Conservation (phyloP, 495 filamentous ascomycete genomes). For the Xylaria bambusicola region DNA sequence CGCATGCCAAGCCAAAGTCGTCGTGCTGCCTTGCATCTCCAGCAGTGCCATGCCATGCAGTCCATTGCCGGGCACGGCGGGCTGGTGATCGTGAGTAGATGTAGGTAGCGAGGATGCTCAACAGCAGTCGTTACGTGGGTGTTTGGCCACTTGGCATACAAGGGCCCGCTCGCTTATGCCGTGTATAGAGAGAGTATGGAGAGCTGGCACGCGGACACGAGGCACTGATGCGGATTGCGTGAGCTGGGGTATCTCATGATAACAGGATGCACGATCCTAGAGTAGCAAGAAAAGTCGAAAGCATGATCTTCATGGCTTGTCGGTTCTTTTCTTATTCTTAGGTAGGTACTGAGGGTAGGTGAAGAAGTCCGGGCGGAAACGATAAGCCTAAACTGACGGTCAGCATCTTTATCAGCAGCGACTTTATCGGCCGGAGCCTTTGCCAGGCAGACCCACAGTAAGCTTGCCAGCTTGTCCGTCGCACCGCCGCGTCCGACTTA, state of each 20-base stretch:
- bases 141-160: constrained; percentile 5
- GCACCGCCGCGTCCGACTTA: too few relatives aligned
- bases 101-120: too few relatives aligned
- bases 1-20: constrained; percentile 13
- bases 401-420: neutral
- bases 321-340: too few relatives aligned
- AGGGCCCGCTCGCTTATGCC: constrained; percentile 1
- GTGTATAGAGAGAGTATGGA: neutral
- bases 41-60: neutral
- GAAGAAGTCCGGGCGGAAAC: neutral
- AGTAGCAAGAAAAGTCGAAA: too few relatives aligned
- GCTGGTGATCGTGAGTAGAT: neutral
- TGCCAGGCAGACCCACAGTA: neutral
- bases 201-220: constrained; percentile 5
- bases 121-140: neutral
- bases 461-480: neutral
- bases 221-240: constrained; percentile 8
- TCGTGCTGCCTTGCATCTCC: neutral
- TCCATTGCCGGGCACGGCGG: neutral
- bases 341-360: neutral
- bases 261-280: too few relatives aligned
- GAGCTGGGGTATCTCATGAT: neutral
- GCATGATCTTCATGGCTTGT: too few relatives aligned
- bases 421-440: too few relatives aligned
- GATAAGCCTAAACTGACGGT: constrained; percentile 18